Base-by-base conservation (phyloP, 768 basidiomycete genomes). In the Naematelia encephala region DNA sequence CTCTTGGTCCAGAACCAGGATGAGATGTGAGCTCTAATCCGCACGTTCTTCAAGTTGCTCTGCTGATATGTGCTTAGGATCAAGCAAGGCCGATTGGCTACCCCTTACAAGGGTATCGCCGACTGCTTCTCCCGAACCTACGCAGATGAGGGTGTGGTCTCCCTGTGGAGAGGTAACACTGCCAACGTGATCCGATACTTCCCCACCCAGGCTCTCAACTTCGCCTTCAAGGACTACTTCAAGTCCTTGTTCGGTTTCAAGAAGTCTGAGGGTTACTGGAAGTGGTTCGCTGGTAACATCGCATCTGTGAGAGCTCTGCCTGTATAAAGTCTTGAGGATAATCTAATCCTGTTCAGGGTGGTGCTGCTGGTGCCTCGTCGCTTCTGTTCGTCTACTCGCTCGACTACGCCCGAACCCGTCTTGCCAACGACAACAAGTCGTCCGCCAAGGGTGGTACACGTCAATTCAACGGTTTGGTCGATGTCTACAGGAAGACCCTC, bases 181-280 rank as follows among this genome's bases (percentile, higher is more conserved):
- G 94, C 96, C 85, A 99, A 99, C 82, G 96, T 99, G 81, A 96
- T 99, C 82, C 93, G 96, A 79, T 99, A 99, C 89, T 99, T 99
- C 91, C 96, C 96, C 53, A 99, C 96, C 58, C 94, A 99, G 80
- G 96, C 96, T 42, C 82, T 98, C 73, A 99, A 99, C 89, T 98
- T 99, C 75, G 94, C 94, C 78, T 98, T 97, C 88, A 98, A 80
- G 74, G 79, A 80, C 90, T 96, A 70, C 71, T 91, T 85, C 43
- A 68, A 99, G 84, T 92, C 93, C 27, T 77, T 98, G 56, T 98
- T 99, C 80, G 92, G 92, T 67, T 98, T 94, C 87, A 93, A 91
- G 83, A 96, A 97, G 85, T 83, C 80, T 54, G 96, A 97, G 0
- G 94, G 94, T 59, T 99, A 98, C 84, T 91, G 90, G 88, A 90